A percentile compares a stretch with the other conserved stretches of the same genome.
These are phyloP conservation scores for Tulasnella sp. DNA, from an alignment of 768 basidiomycete genomes.

Conservation along the genomic window DNA sequence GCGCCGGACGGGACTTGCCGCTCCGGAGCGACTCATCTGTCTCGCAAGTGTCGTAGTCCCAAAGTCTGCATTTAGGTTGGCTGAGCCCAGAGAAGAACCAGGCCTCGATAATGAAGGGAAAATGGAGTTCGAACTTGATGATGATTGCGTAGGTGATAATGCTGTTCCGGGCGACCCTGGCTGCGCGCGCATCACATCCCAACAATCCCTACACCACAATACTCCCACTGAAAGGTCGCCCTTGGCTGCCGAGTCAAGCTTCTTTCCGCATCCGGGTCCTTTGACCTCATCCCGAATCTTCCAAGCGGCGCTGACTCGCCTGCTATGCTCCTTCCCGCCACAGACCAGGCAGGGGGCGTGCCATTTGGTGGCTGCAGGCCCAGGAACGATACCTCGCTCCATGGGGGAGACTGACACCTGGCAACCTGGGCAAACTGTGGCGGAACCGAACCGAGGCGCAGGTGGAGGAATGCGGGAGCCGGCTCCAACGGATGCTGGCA, in stretches of 20 bases:
- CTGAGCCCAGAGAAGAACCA: background rate
- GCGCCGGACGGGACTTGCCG: slow-evolving; percentile 14
- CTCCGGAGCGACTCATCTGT: slow-evolving; percentile 13
- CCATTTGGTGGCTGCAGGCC: slow-evolving; percentile 76
- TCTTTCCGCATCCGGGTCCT: slow-evolving; percentile 70
- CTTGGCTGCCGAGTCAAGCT: slow-evolving; percentile 74
- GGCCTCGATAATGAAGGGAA: slow-evolving; percentile 16
- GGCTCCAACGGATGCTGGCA: slow-evolving; percentile 33
- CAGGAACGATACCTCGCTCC: slow-evolving; percentile 80
- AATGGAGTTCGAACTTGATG: background rate
- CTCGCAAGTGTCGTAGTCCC: slow-evolving; percentile 5
- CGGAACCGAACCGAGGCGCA: slow-evolving; percentile 51
- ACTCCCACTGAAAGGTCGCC: slow-evolving; percentile 52
- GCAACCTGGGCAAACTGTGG: slow-evolving; percentile 64
- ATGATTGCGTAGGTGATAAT: slow-evolving; percentile 5
- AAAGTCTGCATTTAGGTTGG: background rate
- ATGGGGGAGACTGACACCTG: slow-evolving; percentile 64
- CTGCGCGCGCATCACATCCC: background rate
- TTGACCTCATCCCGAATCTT: slow-evolving; percentile 38
- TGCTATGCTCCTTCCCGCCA: slow-evolving; percentile 41
- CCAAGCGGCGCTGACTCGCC: background rate
- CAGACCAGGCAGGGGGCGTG: slow-evolving; percentile 71
- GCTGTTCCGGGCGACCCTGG: background rate
- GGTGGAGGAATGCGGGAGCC: slow-evolving; percentile 33
- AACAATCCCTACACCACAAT: slow-evolving; percentile 78